Base-by-base conservation (phyloP, 140 eudicot species). In the Oenanthe javanica region DNA sequence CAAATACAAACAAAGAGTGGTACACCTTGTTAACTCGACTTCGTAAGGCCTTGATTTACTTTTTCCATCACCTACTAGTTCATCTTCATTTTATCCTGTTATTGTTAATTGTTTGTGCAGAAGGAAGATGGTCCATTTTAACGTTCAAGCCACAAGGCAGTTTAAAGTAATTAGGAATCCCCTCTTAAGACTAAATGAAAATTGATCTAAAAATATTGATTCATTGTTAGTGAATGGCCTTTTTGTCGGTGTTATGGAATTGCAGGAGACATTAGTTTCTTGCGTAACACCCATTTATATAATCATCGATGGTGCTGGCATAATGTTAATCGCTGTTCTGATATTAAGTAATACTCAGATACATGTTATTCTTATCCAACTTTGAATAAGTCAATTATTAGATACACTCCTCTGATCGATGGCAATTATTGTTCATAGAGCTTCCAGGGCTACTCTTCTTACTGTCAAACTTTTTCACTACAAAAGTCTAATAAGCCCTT, bases 1-100 rank as follows among this genome's bases (percentile, higher is more conserved):
- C 45, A 79, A 90, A 0, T 95, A 90, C 87, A 95, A 92, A 88
- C 93, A 86, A 88, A 86, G 97, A 89, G 96, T 95, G 81, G 99
- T 95, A 31, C 97, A 95, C 89, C 88, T 95, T 75, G 99, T 95
- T 61, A 95, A 92, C 90, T 95, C 99, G 63, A 95, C 99, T 64
- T 85, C 99, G 99, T 95, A 95, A 92, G 99, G 80, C 88, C 73
- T 83, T 43, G 50, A 19, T 50, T 84, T 52, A 84, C 87, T 72
- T 38, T 63, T 49, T 25, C 61, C 38, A 6, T 73, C n/a, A 25
- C 59, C 40, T 38, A 72, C 18, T 72, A 51, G 55, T 25, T 18
- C 10, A 19, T 75, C 4, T 75, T 50, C 36, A 31, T 46, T 47
- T 0, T 21, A 21, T 75, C 16, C 42, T 31, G 36, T 19, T 73